Evolutionary conservation across 2,329 filamentous ascomycete species (phyloP), one percentile per base, ranked within the genome.

Genomic region (Monosporascus sp.): DNA sequence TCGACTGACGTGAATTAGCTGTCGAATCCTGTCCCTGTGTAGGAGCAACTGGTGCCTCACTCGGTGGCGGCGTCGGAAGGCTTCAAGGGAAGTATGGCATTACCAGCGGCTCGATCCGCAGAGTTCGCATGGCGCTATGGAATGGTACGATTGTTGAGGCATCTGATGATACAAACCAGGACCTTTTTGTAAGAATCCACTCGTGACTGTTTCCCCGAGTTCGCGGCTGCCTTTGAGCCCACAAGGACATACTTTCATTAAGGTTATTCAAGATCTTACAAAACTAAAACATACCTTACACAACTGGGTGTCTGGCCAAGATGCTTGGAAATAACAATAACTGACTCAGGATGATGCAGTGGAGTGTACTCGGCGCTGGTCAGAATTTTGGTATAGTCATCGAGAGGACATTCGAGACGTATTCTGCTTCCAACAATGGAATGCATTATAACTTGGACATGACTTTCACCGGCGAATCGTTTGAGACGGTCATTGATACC

Each of bases 301-400:
- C 9, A 5, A 31, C 9, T 31, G 3, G 9, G 9, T 31, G 28
- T 9, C 28, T 31, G 28, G 28, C 9, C 9, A 31, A 31, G 9
- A 1, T 31, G 11, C 28, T 11, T 31, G 28, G 28, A 31, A 31
- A 31, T 11, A 31, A 31, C 28, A 31, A 31, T 31, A 9, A 31
- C 28, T 31, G 28, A 31, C 28, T 31, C 28, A 31, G 28, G 28
- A 2, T 31, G 9, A 3, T 31, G 9, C 28, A 31, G 28, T 57
- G 55, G 57, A 55, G 49, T 18, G 15, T 59, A 3, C 46, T 53
- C 3, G 57, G 57, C 2, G 57, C 55, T 8, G 57, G 55, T 11
- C 50, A 54, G 11, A 57, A 57, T 11, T 55, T 59, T 20, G 55
- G 57, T 17, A 53, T 59, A 35, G 50, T 51, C 5, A 38, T 56